Conservation (phyloP, 495 filamentous ascomycete genomes). For the Hypoxylon fuscum region DNA sequence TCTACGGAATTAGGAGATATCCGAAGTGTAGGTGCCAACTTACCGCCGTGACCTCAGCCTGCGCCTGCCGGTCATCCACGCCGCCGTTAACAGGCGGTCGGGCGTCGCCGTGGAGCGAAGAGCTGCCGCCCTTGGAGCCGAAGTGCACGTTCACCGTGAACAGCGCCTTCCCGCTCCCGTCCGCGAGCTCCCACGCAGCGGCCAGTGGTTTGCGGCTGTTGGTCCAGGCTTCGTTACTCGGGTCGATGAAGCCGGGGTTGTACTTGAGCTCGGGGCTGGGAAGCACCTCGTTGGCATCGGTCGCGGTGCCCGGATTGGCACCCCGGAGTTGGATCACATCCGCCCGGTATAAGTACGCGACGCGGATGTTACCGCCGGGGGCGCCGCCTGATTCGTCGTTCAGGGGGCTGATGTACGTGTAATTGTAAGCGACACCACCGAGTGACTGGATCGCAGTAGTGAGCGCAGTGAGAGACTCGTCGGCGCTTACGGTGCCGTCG, state of each 20-base stretch:
- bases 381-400: constrained; percentile 63
- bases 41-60: constrained; percentile 60
- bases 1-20: background rate
- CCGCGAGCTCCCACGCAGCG: constrained; percentile 63
- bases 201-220: constrained; percentile 65
- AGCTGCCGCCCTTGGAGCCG: constrained; percentile 64
- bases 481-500: constrained; percentile 58
- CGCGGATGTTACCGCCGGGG: constrained; percentile 72
- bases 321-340: constrained; percentile 58
- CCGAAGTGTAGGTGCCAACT: too few species aligned
- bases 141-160: constrained; percentile 72
- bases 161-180: constrained; percentile 50
- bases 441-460: constrained; percentile 49
- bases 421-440: constrained; percentile 55
- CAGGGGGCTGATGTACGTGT: constrained; percentile 58
- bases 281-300: constrained; percentile 58
- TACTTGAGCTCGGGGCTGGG: constrained; percentile 58
- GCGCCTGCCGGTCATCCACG: constrained; percentile 55
- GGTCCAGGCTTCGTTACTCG: constrained; percentile 60
- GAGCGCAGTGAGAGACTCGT: constrained; percentile 58
- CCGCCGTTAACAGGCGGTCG: constrained; percentile 69
- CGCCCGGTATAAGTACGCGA: constrained; percentile 68
- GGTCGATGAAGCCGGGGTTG: constrained; percentile 69
- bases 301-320: constrained; percentile 54
- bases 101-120: constrained; percentile 63